These are phyloP conservation scores for Drosera capensis DNA, from an alignment of 148 eudicot genomes.

Conservation along the genomic window DNA sequence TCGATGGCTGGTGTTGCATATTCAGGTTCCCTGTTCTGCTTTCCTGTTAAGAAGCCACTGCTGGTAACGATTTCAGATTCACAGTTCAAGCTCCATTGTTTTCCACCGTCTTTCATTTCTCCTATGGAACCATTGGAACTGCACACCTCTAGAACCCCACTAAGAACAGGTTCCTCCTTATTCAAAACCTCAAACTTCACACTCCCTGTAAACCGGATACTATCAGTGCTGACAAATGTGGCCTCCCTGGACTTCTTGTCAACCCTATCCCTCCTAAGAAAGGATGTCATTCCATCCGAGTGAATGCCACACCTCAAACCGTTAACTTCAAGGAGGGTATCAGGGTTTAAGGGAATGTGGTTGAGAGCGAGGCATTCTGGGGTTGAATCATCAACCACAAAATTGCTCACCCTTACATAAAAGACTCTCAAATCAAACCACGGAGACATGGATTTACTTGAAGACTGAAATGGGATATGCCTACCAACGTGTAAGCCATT, in stretches of 20 bases:
- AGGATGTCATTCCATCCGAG: constrained; percentile 26
- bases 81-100: constrained; percentile 45
- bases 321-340: constrained; percentile 47
- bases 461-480: no score
- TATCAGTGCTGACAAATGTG: constrained; percentile 46
- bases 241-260: constrained; percentile 47
- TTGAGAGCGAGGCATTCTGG: constrained; percentile 33
- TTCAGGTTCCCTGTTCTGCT: constrained; percentile 24
- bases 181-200: constrained; percentile 56
- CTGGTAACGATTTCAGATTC: constrained; percentile 24
- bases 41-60: constrained; percentile 43
- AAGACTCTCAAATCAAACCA: constrained; percentile 65
- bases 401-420: constrained; percentile 55
- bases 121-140: no score
- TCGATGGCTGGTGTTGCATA: constrained; percentile 29
- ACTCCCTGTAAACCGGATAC: constrained; percentile 40
- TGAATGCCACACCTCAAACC: constrained; percentile 27
- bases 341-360: constrained; percentile 35
- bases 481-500: no score
- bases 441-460: no score
- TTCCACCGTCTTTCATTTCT: constrained; percentile 16
- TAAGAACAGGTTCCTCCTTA: constrained; percentile 30
- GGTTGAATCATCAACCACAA: constrained; percentile 34
- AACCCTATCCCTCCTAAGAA: constrained; percentile 29
- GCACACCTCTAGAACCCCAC: constrained; percentile 46